Conservation (phyloP, 805 yeast species). For the Yarrowia keelungensis region DNA sequence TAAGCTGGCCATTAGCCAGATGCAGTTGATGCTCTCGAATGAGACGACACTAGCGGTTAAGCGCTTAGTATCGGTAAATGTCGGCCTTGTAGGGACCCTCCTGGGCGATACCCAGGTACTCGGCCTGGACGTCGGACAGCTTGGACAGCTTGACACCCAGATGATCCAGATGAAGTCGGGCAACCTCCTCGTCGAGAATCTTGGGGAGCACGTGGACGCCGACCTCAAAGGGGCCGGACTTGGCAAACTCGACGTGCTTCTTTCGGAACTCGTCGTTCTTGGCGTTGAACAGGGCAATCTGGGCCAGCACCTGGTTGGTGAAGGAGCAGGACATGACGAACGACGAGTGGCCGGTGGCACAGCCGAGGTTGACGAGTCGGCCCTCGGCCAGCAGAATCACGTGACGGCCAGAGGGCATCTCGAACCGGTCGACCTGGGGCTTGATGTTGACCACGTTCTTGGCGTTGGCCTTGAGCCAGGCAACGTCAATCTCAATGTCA, state of each 20-base stretch:
- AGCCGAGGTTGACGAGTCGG: constrained; percentile 98
- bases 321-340: constrained; percentile 99
- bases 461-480: constrained; percentile 96
- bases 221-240: constrained; percentile 86
- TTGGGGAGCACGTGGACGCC: constrained; percentile 98
- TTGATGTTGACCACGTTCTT: constrained; percentile 93
- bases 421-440: constrained; percentile 98
- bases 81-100: constrained; percentile 99
- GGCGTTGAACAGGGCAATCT: constrained; percentile 95
- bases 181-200: constrained; percentile 98
- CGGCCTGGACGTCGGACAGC: constrained; percentile 82
- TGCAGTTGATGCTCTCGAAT: constrained; percentile 38
- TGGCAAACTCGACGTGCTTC: constrained; percentile 85
- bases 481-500: constrained; percentile 98
- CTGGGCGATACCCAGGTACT: constrained; percentile 87
- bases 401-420: constrained; percentile 88
- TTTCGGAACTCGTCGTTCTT: constrained; percentile 79
- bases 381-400: constrained; percentile 97
- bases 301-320: constrained; percentile 99
- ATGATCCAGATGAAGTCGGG: constrained; percentile 94
- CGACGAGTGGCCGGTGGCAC: constrained; percentile 99
- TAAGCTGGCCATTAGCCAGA: constrained; percentile 34
- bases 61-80: constrained; percentile 89
- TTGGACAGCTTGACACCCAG: constrained; percentile 86
- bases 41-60: constrained; percentile 15